These are phyloP conservation scores for Aaosphaeria arxii DNA, from an alignment of 2,329 filamentous ascomycete genomes.

Conservation along the genomic window DNA sequence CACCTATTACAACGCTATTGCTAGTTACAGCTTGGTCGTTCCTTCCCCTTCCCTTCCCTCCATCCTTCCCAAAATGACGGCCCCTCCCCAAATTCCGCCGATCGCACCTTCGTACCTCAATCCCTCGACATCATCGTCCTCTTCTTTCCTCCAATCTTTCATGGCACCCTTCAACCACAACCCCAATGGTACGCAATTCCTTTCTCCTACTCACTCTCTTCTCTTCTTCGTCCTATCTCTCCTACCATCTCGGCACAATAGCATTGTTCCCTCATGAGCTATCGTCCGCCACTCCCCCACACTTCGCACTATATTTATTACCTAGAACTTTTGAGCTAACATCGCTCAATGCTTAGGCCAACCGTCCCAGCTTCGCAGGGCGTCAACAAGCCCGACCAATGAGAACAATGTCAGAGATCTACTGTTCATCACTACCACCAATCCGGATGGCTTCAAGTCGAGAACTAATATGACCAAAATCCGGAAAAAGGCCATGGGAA, in stretches of 20 bases:
- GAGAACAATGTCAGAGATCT: conserved; percentile 11
- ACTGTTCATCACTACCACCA: conserved; percentile 31
- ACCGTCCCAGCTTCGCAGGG: conserved; percentile 8
- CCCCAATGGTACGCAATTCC: background rate
- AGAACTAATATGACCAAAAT: conserved; percentile 30
- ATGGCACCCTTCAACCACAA: background rate
- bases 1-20: too few relatives aligned
- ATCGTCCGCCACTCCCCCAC: too few relatives aligned
- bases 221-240: too few relatives aligned
- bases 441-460: conserved; percentile 29
- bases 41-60: background rate
- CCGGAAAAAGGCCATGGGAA: conserved; percentile 35
- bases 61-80: background rate
- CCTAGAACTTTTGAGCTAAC: background rate
- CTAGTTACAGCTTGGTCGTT: background rate
- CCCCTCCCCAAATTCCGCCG: background rate
- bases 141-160: background rate
- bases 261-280: too few relatives aligned
- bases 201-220: background rate
- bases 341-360: background rate
- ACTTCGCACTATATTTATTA: too few relatives aligned
- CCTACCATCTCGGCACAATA: too few relatives aligned
- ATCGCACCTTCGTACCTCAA: background rate
- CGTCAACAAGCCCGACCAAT: conserved; percentile 11
- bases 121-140: background rate